Conservation (phyloP, 106 monocot genomes). For the Dactylorhiza incarnata region DNA sequence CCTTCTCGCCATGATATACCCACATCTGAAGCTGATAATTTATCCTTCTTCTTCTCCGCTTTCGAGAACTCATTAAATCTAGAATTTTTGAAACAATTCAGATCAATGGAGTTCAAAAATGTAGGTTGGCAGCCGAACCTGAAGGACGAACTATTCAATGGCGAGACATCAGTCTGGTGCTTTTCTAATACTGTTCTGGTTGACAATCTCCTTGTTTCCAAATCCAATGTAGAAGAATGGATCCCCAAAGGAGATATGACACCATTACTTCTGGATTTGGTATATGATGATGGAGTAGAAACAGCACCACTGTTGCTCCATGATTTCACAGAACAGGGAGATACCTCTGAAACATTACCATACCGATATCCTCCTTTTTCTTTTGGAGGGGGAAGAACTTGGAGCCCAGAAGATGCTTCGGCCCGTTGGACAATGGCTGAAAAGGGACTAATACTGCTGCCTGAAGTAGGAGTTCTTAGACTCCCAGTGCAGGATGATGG, state of each 20-base stretch:
- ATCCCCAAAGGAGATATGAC: constrained; percentile 10
- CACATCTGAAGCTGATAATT: constrained; percentile 8
- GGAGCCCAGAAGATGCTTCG: constrained; percentile 15
- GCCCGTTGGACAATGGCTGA: constrained; percentile 66
- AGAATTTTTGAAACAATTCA: constrained; percentile 36
- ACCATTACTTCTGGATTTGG: constrained; percentile 12
- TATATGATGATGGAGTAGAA: constrained; percentile 13
- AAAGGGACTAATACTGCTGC: constrained; percentile 71
- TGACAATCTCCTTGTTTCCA: constrained; percentile 18
- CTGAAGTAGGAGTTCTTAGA: constrained; percentile 50
- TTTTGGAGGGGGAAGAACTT: constrained; percentile 10
- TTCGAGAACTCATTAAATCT: background rate
- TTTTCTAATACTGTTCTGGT: constrained; percentile 1
- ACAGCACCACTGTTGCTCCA: constrained; percentile 14
- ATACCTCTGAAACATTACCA: constrained; percentile 11
- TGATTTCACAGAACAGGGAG: constrained; percentile 21
- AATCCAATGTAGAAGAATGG: constrained; percentile 14
- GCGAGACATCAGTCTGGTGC: background rate
- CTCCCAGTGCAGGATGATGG: constrained; percentile 24
- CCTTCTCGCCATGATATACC: constrained; percentile 91
- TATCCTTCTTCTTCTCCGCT: constrained; percentile 6
- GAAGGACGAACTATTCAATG: constrained; percentile 33
- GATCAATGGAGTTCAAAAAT: constrained; percentile 46
- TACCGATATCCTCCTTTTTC: constrained; percentile 13
- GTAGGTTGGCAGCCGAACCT: constrained; percentile 34